Evolutionary conservation across 805 yeast genomes (phyloP).

Genomic region (Saccharomycopsis oosterbeekiorum): DNA sequence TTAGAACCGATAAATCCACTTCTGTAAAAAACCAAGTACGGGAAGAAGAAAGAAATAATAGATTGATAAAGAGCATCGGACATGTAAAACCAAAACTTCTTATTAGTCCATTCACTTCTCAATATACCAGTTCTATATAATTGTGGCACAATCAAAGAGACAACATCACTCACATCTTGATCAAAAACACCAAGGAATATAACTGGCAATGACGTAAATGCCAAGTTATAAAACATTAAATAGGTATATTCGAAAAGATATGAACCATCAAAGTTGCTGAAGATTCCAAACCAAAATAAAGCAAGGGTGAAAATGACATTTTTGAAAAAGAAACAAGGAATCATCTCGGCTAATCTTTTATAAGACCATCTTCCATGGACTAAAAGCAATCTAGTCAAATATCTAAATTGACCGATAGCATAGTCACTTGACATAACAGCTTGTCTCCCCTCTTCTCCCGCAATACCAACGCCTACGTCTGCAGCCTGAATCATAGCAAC

Average conservation of each 20-base stretch:
- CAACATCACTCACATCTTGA: conserved; percentile 66
- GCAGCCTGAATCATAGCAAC: conserved; percentile 90
- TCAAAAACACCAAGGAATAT: conserved; percentile 71
- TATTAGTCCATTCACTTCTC: conserved; percentile 59
- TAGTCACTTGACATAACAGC: conserved; percentile 85
- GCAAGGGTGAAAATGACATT: conserved; percentile 68
- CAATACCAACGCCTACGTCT: conserved; percentile 81
- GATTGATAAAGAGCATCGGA: conserved; percentile 72
- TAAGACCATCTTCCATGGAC: conserved; percentile 87
- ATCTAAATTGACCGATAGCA: conserved; percentile 78
- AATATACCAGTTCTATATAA: conserved; percentile 64
- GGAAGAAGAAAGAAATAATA: conserved; percentile 61
- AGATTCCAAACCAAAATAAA: conserved; percentile 73
- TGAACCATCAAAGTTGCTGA: conserved; percentile 67
- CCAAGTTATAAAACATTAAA: conserved; percentile 73
- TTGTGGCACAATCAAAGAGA: conserved; percentile 66
- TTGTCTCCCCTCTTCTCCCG: conserved; percentile 87
- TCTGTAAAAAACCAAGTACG: conserved; percentile 43
- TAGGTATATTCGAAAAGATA: conserved; percentile 71
- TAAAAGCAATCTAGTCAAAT: conserved; percentile 50
- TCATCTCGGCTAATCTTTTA: conserved; percentile 73
- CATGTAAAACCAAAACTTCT: conserved; percentile 66
- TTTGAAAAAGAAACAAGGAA: conserved; percentile 72
- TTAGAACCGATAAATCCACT: conserved; percentile 37
- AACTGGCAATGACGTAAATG: conserved; percentile 73